These are phyloP conservation scores for Penstemon eatonii DNA, from an alignment of 257 asterid species.

Conservation along the genomic window DNA sequence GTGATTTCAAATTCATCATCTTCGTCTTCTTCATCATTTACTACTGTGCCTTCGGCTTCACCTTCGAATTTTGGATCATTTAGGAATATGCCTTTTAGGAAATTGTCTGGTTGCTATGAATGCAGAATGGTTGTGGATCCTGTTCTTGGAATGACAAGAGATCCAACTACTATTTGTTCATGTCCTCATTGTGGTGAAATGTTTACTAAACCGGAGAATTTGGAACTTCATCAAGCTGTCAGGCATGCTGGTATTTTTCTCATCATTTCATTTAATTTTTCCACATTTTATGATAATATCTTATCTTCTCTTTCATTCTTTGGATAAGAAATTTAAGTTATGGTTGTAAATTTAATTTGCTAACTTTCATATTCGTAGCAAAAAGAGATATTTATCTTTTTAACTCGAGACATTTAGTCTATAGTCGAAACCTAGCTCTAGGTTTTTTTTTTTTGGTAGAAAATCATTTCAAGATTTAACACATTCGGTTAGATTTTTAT, in stretches of 20 bases:
- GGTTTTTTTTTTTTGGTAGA: too few relatives aligned
- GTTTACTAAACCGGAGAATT: slow-evolving; percentile 68
- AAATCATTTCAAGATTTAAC: too few relatives aligned
- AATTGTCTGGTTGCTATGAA: slow-evolving; percentile 79
- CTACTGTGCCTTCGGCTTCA: slow-evolving; percentile 32
- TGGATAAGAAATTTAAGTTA: neutral
- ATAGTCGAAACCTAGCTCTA: too few relatives aligned
- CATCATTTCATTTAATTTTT: neutral
- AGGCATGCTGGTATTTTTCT: slow-evolving; percentile 73
- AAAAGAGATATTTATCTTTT: too few relatives aligned
- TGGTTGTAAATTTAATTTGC: too few relatives aligned
- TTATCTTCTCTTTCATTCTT: neutral
- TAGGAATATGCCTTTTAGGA: slow-evolving; percentile 75
- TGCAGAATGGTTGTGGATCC: slow-evolving; percentile 92
- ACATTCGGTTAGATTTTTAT: too few relatives aligned
- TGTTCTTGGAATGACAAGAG: slow-evolving; percentile 69
- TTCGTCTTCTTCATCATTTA: slow-evolving; percentile 35
- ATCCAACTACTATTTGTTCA: slow-evolving; percentile 54
- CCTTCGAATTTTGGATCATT: slow-evolving; percentile 54
- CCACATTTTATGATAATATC: neutral
- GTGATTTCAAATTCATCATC: slow-evolving; percentile 28
- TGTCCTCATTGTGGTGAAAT: slow-evolving; percentile 73
- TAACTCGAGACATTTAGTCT: too few relatives aligned
- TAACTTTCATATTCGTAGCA: too few relatives aligned
- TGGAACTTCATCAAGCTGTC: slow-evolving; percentile 83